Evolutionary conservation across 768 basidiomycete genomes (phyloP).

Genomic region (Terana coerulea): DNA sequence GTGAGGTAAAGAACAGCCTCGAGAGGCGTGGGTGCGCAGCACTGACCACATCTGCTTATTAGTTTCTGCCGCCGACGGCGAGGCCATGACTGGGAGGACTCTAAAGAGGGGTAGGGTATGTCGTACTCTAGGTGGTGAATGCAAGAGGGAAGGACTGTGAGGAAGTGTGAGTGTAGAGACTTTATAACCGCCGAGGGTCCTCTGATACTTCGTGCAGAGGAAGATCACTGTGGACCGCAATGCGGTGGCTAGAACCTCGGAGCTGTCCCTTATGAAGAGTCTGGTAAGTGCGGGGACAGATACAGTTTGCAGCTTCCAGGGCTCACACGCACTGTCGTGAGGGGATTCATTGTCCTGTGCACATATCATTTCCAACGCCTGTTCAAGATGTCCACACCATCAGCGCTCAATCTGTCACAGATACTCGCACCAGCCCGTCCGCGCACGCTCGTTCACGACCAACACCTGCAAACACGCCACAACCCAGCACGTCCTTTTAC

Average conservation of each 20-base stretch:
- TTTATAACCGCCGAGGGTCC: constrained; percentile 30
- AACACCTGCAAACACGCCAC: constrained; percentile 4
- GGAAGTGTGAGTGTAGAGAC: constrained; percentile 14
- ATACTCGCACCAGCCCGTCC: neutral
- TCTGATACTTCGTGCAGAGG: constrained; percentile 23
- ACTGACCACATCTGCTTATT: constrained; percentile 66
- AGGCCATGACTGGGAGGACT: constrained; percentile 16
- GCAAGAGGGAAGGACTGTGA: constrained; percentile 20
- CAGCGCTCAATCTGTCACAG: constrained; percentile 10
- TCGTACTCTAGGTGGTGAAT: constrained; percentile 16
- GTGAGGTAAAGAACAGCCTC: too few species aligned
- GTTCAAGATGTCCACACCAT: constrained; percentile 1
- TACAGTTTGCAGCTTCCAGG: constrained; percentile 4
- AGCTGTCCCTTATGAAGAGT: constrained; percentile 9
- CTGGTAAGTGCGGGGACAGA: constrained; percentile 12
- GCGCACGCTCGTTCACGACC: neutral
- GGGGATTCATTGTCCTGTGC: constrained; percentile 10
- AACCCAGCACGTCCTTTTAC: neutral
- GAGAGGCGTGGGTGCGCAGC: too few species aligned
- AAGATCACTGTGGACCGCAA: constrained; percentile 20
- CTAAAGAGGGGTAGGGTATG: constrained; percentile 7
- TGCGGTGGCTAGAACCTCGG: constrained; percentile 25
- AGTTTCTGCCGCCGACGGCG: constrained; percentile 47
- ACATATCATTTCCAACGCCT: constrained; percentile 1
- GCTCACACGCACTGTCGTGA: constrained; percentile 12